Evolutionary conservation across 176 grass and related monocot genomes (phyloP), one percentile per base, ranked within the genome.

Genomic region (Saccharum officinarum): DNA sequence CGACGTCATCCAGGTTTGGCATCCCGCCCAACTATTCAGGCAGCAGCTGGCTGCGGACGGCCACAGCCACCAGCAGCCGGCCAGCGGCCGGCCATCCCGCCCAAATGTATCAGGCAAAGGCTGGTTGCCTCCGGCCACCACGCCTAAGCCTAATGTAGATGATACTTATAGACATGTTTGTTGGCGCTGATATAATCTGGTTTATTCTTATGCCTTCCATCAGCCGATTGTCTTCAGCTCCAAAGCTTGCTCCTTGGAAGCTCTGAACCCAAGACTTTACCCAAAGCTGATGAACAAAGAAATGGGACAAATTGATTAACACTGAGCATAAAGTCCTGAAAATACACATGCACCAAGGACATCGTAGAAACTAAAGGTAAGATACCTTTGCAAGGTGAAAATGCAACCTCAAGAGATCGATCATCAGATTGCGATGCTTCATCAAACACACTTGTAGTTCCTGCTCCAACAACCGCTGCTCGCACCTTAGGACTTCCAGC

Each of bases 371-470:
- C 0, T 39, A 63, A 73, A 38, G 41, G n/a, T 14, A 76, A n/a
- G 14, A 20, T 90, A 95, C 91, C 95, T 95, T 92, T 98, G 22
- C 91, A 95, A 90, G 95, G 89, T 87, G 91, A 92, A 91, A 98
- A 98, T 80, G 93, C 89, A 90, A 95, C 26, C 54, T 95, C 90
- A 90, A 98, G 85, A 72, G 87, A 76, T 86, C 69, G 69, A 79
- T 88, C 80, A 80, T 71, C 47, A 60, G 67, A 89, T 8, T 85
- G 75, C 26, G 83, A 73, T 50, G 61, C 65, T 71, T 95, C 95
- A 41, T 92, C 34, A 34, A 98, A 93, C 70, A 87, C 77, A 45
- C 72, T 93, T 66, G 89, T 89, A 36, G 93, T 98, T 54, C 95
- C 95, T 76, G 67, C 75, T 83, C 93, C 93, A 50, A 98, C 93